Evolutionary conservation across 441 rosid genomes (phyloP), one percentile per base, ranked within the genome.

Genomic region (Hura crepitans): DNA sequence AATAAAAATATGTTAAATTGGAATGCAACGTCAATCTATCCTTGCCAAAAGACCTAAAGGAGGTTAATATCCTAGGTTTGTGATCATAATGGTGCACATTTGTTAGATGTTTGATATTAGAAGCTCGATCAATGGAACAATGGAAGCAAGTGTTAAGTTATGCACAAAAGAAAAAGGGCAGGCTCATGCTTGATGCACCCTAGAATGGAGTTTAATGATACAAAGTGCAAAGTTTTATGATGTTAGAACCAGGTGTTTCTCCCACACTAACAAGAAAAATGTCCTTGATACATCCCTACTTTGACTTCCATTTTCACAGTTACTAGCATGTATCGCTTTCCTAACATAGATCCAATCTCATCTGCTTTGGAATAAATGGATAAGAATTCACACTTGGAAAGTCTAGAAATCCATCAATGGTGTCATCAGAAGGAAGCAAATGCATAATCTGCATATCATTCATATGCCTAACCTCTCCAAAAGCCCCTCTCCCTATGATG

Each of bases 401-500:
- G 33, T 23, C 23, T 22, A 35, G 50, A 66, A 67, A 53, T 25
- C 6, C 20, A 55, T 5, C 27, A 49, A 64, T 64, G 37, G 9
- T 5, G 28, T 63, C 70, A 53, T 51, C 31, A 35, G 47, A 71
- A 61, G 51, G 5, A 64, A 49, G 64, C 63, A 27, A 50, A 66
- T 15, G 66, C 47, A 72, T 37, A 50, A 35, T 46, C 47, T 22
- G 20, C 28, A 22, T 46, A 55, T 58, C 56, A 58, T 46, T 15
- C 54, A 71, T 75, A 55, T 47, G 70, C 59, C 87, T 85, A 75
- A 93, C 98, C 97, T 93, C 98, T 53, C 96, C 96, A 70, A 87
- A 91, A 78, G 97, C 98, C 11, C 97, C 98, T 78, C 98, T 85
- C 66, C 98, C 98, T 42, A 93, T 91, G 82, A 93, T 88, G 62